Evolutionary conservation across 2,329 filamentous ascomycete genomes (phyloP).

Genomic region (Corynespora cassiicola): DNA sequence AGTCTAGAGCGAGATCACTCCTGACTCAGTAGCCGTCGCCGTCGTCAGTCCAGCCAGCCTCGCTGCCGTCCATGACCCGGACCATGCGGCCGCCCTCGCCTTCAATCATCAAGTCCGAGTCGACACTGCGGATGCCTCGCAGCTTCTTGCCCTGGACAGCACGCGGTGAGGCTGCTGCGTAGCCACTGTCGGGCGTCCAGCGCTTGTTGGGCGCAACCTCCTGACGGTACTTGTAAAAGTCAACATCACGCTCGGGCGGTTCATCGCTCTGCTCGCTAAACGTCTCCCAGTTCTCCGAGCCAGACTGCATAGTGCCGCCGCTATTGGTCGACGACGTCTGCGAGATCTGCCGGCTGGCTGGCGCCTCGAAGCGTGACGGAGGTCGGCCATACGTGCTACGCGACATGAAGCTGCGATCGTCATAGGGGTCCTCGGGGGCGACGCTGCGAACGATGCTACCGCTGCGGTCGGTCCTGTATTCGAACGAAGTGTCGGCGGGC

Average conservation of each 20-base stretch:
- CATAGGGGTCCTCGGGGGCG: slow-evolving; percentile 83
- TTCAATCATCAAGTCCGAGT: slow-evolving; percentile 46
- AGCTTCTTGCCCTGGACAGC: slow-evolving; percentile 44
- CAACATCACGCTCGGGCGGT: slow-evolving; percentile 69
- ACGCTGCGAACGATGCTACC: slow-evolving; percentile 66
- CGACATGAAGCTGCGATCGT: slow-evolving; percentile 57
- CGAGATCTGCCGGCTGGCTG: slow-evolving; percentile 69
- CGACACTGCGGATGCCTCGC: slow-evolving; percentile 55
- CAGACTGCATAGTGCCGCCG: slow-evolving; percentile 71
- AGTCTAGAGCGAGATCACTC: neutral
- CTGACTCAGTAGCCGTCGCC: slow-evolving; percentile 39
- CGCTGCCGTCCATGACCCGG: slow-evolving; percentile 56
- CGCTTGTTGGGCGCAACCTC: slow-evolving; percentile 73
- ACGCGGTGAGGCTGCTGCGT: slow-evolving; percentile 37
- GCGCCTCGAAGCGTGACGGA: slow-evolving; percentile 28
- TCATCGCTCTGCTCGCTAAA: slow-evolving; percentile 85
- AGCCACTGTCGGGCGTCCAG: slow-evolving; percentile 50
- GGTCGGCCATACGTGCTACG: slow-evolving; percentile 35
- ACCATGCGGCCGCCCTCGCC: slow-evolving; percentile 52
- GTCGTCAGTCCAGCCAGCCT: slow-evolving; percentile 62
- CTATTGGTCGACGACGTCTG: slow-evolving; percentile 64
- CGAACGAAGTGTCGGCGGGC: slow-evolving; percentile 51
- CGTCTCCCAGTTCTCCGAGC: slow-evolving; percentile 97
- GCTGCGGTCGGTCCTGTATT: slow-evolving; percentile 54
- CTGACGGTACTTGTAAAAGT: slow-evolving; percentile 79